Evolutionary conservation across 140 eudicot species (phyloP), one percentile per base, ranked within the genome.

Genomic region (Artemisia princeps): DNA sequence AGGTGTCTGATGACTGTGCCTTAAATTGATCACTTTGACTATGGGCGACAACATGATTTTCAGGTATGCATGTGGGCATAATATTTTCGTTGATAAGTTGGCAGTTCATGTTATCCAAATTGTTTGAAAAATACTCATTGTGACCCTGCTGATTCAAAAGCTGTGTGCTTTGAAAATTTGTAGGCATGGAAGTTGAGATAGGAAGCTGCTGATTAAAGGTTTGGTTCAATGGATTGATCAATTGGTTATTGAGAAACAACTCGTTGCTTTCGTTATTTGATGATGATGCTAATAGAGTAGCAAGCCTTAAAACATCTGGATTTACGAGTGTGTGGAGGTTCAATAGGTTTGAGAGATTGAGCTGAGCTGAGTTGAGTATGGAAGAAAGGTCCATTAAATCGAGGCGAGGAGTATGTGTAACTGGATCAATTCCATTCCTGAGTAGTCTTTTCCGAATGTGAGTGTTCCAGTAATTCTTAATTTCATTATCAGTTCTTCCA

Each of bases 401-500:
- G 8, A 88, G 84, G 7, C 96, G 96, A 30, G 94, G 94, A 64
- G 80, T 80, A 55, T 88, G 96, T 37, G 96, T 88, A 33, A 88
- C 94, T 0, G 96, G 94, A 68, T 88, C 96, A 11, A 88, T 83
- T 24, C 96, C 96, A 60, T 68, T 85, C 7, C 77, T 70, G 40
- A 85, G 71, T 13, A 88, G 94, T 69, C 94, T 68, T 71, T 88
- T 88, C 2, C 90, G 67, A 55, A 88, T 85, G 66, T 88, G 87
- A 2, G 94, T 88, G 77, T 88, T 88, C 96, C 96, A 88, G 70
- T 88, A 88, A 69, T 88, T 88, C 81, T 88, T 88, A 64, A 88
- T 88, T 70, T 88, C 96, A 20, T 88, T 88, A 7, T 88, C 82
- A 0, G 82, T 78, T 68, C 82, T 78, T 73, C 82, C 82, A 24